phyloP scores from a whole-genome alignment of 208 protist genomes.

The Wallacemonas sp. region DNA sequence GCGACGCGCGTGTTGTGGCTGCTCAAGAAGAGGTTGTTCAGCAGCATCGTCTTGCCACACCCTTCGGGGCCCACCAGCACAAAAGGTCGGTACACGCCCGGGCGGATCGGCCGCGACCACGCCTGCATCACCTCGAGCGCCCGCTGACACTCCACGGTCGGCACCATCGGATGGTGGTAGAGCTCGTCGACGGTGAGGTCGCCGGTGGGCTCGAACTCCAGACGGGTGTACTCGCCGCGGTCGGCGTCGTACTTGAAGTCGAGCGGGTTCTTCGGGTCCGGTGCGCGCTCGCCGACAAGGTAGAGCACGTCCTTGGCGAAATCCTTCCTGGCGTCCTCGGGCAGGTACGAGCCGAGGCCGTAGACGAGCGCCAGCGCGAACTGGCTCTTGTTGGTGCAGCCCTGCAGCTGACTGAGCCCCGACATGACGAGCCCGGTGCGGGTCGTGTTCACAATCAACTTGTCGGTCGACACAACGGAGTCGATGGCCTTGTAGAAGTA shows the following conservation, averaged over 20 bases:
- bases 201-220: slow-evolving; percentile 70
- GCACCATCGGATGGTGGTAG: slow-evolving; percentile 86
- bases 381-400: slow-evolving; percentile 83
- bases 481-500: slow-evolving; percentile 95
- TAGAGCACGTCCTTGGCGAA: slow-evolving; percentile 93
- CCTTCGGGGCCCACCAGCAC: slow-evolving; percentile 97
- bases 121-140: slow-evolving; percentile 89
- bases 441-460: slow-evolving; percentile 91
- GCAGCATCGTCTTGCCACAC: slow-evolving; percentile 96
- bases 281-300: slow-evolving; percentile 79
- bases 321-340: slow-evolving; percentile 68
- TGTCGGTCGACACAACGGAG: slow-evolving; percentile 65
- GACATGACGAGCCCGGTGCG: slow-evolving; percentile 93
- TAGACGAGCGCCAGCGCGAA: slow-evolving; percentile 93
- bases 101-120: slow-evolving; percentile 84
- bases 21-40: slow-evolving; percentile 87
- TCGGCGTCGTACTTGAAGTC: slow-evolving; percentile 87
- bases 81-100: slow-evolving; percentile 91
- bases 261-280: slow-evolving; percentile 86
- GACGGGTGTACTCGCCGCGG: slow-evolving; percentile 56
- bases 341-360: slow-evolving; percentile 94
- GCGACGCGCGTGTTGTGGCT: slow-evolving; percentile 80
- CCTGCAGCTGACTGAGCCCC: slow-evolving; percentile 91
- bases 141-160: slow-evolving; percentile 95
- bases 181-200: slow-evolving; percentile 89